Evolutionary conservation across 106 monocot species (phyloP).

Genomic region (Platanthera zijinensis): DNA sequence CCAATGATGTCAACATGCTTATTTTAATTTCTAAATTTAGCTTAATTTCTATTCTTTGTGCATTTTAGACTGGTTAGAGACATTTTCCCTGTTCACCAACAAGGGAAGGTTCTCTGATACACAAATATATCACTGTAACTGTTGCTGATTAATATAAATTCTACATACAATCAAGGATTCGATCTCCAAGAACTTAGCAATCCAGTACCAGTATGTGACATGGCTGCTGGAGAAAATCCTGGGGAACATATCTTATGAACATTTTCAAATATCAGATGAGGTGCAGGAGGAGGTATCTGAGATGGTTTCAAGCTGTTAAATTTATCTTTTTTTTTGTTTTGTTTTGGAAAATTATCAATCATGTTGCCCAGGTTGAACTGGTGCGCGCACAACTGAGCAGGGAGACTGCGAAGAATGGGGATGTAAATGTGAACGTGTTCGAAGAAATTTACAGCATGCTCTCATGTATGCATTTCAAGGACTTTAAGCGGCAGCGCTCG

Average conservation of each 20-base stretch:
- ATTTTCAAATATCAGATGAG: constrained; percentile 83
- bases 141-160: constrained; percentile 3
- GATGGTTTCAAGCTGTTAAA: background rate
- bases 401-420: constrained; percentile 39
- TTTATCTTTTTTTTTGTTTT: background rate
- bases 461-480: constrained; percentile 9
- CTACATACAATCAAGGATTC: constrained; percentile 34
- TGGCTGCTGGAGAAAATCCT: constrained; percentile 84
- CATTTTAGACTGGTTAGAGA: background rate
- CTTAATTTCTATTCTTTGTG: background rate
- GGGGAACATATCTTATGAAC: constrained; percentile 44
- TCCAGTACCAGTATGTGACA: constrained; percentile 70
- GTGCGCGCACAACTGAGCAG: constrained; percentile 50
- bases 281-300: constrained; percentile 75
- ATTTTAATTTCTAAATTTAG: background rate
- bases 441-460: constrained; percentile 46
- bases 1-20: background rate
- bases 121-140: background rate
- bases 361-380: constrained; percentile 40
- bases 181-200: constrained; percentile 18
- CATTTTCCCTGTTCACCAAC: background rate
- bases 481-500: constrained; percentile 11
- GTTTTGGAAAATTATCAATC: background rate
- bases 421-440: constrained; percentile 37
- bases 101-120: background rate